Evolutionary conservation across 208 protist species (phyloP), one percentile per base, ranked within the genome.

Genomic region (Sergeia podlipaevii): DNA sequence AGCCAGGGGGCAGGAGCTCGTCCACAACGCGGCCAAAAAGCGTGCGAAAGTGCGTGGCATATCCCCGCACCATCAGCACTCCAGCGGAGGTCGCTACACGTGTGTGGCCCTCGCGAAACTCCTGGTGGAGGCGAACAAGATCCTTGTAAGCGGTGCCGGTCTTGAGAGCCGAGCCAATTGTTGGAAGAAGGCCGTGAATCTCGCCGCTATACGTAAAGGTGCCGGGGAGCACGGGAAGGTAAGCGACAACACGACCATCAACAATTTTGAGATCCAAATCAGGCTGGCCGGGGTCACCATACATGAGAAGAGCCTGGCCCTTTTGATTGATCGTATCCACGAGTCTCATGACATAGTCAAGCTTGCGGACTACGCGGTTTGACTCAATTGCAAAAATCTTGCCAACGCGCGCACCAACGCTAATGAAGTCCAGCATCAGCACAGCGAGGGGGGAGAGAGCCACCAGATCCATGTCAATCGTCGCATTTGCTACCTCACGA

Each of bases 11-110:
- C 52, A 97, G 81, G 37, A 96, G 66, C 37, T 93, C 89, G 42
- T 90, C 81, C 24, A 89, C 84, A 13, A 97, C 87, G 38, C 89
- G 86, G 10, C 80, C 91, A 74, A 95, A 97, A 15, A 95, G 57
- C 13, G 84, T 92, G 20, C 91, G 77, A 43, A 97, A 74, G 50
- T 90, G 79, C 80, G 96, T 82, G 2, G 84, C 66, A 55, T 89
- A 82, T 18, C 86, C 71, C 47, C 87, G 81, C 23, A 97, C 89
- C 70, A 95, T 93, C 29, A 97, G 60, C 36, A 85, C 56, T 4
- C 70, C 71, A 0, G 54, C 69, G 7, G 75, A 60, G 39, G 57
- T 37, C 8, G 67, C 80, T 17, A 93, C 48, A 36, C 86, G 76
- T 23, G 82, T 89, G 48, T 82, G 43, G 38, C 77, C 82, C 37